Evolutionary conservation across 371 early-diverging fungal species (phyloP).

Genomic region (Haplosporangium sp.): DNA sequence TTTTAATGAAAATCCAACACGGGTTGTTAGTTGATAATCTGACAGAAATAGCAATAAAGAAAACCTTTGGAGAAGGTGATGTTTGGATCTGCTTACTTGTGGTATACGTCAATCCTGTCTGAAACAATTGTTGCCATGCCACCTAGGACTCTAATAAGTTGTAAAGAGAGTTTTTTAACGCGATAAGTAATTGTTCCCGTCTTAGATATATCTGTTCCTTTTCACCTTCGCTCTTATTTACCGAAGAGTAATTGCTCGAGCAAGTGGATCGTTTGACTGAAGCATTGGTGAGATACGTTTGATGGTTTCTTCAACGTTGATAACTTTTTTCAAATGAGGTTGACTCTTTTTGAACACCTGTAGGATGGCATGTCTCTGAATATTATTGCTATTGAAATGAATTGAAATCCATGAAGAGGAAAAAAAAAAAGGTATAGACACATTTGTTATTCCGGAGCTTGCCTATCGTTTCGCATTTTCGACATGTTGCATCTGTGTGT

Average conservation of each 20-base stretch:
- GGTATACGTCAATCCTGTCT: conserved; percentile 67
- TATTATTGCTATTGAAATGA: conserved; percentile 59
- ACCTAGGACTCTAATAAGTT: conserved; percentile 60
- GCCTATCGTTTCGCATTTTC: too few relatives aligned
- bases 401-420: too few relatives aligned
- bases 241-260: conserved; percentile 68
- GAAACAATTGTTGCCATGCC: conserved; percentile 67
- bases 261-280: conserved; percentile 66
- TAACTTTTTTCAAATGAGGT: conserved; percentile 63
- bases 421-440: too few relatives aligned
- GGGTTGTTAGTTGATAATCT: neutral
- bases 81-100: conserved; percentile 57
- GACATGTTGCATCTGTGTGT: neutral
- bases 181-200: neutral
- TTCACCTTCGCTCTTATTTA: conserved; percentile 17
- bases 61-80: neutral
- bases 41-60: too few relatives aligned
- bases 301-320: conserved; percentile 67
- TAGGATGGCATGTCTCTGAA: conserved; percentile 54
- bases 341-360: conserved; percentile 69
- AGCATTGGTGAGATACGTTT: conserved; percentile 64
- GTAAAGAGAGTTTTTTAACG: neutral
- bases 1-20: neutral
- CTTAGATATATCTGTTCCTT: neutral
- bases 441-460: too few relatives aligned